phyloP scores from a whole-genome alignment of 805 yeast species.

The Candida vartiovaarae region DNA sequence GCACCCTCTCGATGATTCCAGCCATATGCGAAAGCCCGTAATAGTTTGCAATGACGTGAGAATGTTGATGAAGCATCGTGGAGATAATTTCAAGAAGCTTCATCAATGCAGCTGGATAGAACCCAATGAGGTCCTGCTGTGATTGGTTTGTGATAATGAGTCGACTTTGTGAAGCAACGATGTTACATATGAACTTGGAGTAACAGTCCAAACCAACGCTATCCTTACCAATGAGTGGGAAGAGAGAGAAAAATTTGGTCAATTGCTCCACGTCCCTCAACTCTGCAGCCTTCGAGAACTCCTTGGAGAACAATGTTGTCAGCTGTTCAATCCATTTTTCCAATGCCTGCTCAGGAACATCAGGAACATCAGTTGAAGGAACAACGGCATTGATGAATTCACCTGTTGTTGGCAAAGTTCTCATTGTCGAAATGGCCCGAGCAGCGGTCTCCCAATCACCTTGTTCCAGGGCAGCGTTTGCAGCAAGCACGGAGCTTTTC shows the following conservation, averaged over 20 bases:
- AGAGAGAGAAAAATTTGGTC: conserved; percentile 75
- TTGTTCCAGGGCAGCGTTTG: conserved; percentile 60
- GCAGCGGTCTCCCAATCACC: conserved; percentile 78
- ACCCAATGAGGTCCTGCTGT: conserved; percentile 38
- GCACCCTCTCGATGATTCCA: conserved; percentile 65
- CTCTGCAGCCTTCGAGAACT: conserved; percentile 66
- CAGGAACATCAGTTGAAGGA: conserved; percentile 83
- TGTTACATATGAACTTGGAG: conserved; percentile 78
- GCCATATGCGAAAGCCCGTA: conserved; percentile 62
- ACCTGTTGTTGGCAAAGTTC: conserved; percentile 55
- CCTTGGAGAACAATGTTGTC: conserved; percentile 46
- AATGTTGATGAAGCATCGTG: conserved; percentile 77
- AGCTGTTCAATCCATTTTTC: conserved; percentile 53
- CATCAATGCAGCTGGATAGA: conserved; percentile 52
- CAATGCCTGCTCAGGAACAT: conserved; percentile 56
- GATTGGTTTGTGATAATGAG: conserved; percentile 44
- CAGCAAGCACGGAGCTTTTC: conserved; percentile 56
- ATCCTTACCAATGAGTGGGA: conserved; percentile 76
- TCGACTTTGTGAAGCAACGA: conserved; percentile 75
- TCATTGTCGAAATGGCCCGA: conserved; percentile 47
- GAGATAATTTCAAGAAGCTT: conserved; percentile 81
- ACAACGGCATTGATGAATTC: conserved; percentile 72
- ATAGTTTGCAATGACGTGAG: conserved; percentile 64
- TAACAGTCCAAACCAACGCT: conserved; percentile 71
- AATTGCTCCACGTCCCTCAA: conserved; percentile 58